phyloP scores from a whole-genome alignment of 805 yeast genomes.

The Myxozyma geophila region DNA sequence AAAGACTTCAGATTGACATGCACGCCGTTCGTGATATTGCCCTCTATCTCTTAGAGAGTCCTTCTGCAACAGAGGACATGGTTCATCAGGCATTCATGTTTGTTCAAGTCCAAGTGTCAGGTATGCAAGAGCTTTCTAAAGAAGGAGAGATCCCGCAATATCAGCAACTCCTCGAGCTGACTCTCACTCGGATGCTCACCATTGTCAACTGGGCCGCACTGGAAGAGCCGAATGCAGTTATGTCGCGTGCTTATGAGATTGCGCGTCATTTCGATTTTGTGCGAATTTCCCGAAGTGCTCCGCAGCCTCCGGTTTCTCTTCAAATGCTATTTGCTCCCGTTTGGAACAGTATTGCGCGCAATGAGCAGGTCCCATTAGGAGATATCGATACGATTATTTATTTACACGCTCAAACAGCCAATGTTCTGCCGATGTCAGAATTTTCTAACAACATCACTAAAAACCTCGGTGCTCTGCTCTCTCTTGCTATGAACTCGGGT shows the following conservation, averaged over 20 bases:
- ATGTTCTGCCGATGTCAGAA: slow-evolving; percentile 1
- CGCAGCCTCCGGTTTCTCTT: slow-evolving; percentile 9
- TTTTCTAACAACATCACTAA: slow-evolving; percentile 8
- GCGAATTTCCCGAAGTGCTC: slow-evolving; percentile 1
- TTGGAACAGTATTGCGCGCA: slow-evolving; percentile 6
- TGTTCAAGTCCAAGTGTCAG: slow-evolving; percentile 9
- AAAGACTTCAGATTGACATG: slow-evolving; percentile 13
- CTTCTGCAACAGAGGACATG: slow-evolving; percentile 15
- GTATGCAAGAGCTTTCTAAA: slow-evolving; percentile 8
- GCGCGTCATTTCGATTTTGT: slow-evolving; percentile 12
- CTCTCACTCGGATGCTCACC: slow-evolving; percentile 16
- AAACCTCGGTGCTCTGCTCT: slow-evolving; percentile 10
- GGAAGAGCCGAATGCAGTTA: slow-evolving; percentile 8
- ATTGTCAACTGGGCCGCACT: slow-evolving; percentile 18
- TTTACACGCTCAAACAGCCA: slow-evolving; percentile 21
- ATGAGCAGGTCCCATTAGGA: slow-evolving; percentile 7
- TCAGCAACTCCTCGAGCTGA: slow-evolving; percentile 5
- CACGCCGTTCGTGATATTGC: slow-evolving; percentile 23
- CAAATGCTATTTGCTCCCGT: slow-evolving; percentile 5
- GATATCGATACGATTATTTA: slow-evolving; percentile 12
- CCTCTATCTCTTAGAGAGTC: slow-evolving; percentile 18
- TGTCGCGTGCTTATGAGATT: slow-evolving; percentile 12
- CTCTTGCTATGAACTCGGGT: neutral
- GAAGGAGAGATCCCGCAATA: slow-evolving; percentile 2
- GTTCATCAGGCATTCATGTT: slow-evolving; percentile 24